Conservation (phyloP, 345 rosid species). For the Psidium friedrichsthalianum region DNA sequence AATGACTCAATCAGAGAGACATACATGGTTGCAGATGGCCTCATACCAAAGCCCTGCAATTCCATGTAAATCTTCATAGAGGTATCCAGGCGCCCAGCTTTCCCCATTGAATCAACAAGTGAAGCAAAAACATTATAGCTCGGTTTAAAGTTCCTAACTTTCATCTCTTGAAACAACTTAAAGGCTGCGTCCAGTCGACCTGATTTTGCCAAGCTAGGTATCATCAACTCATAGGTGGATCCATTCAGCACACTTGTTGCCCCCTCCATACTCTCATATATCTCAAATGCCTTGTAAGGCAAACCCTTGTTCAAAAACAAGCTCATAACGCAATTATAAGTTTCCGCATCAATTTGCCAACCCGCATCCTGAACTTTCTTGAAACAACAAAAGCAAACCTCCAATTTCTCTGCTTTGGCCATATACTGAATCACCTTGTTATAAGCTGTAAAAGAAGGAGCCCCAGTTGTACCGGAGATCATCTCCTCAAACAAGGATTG, state of each 20-base stretch:
- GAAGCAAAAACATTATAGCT: slow-evolving; percentile 57
- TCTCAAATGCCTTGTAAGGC: slow-evolving; percentile 95
- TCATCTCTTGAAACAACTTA: slow-evolving; percentile 93
- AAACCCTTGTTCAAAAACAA: slow-evolving; percentile 79
- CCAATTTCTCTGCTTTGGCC: slow-evolving; percentile 88
- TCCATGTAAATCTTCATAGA: slow-evolving; percentile 86
- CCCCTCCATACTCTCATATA: slow-evolving; percentile 88
- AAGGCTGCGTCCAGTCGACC: slow-evolving; percentile 92
- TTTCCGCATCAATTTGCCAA: slow-evolving; percentile 42
- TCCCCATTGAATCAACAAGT: slow-evolving; percentile 95
- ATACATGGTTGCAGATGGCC: slow-evolving; percentile 77
- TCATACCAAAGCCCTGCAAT: slow-evolving; percentile 63
- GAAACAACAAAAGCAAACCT: slow-evolving; percentile 78
- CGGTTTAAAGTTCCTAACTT: slow-evolving; percentile 54
- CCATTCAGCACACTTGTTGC: slow-evolving; percentile 56
- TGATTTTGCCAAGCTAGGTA: slow-evolving; percentile 88
- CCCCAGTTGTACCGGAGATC: slow-evolving; percentile 39
- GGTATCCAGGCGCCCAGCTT: slow-evolving; percentile 91
- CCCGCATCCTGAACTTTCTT: slow-evolving; percentile 78
- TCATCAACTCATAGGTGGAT: slow-evolving; percentile 78
- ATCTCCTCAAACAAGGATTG: slow-evolving; percentile 71
- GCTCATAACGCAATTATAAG: slow-evolving; percentile 68
- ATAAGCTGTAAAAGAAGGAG: slow-evolving; percentile 37
- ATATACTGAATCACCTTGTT: slow-evolving; percentile 79
- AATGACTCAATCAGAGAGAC: slow-evolving; percentile 83